Evolutionary conservation across 2,329 filamentous ascomycete genomes (phyloP).

Genomic region (Alternaria metachromatica): DNA sequence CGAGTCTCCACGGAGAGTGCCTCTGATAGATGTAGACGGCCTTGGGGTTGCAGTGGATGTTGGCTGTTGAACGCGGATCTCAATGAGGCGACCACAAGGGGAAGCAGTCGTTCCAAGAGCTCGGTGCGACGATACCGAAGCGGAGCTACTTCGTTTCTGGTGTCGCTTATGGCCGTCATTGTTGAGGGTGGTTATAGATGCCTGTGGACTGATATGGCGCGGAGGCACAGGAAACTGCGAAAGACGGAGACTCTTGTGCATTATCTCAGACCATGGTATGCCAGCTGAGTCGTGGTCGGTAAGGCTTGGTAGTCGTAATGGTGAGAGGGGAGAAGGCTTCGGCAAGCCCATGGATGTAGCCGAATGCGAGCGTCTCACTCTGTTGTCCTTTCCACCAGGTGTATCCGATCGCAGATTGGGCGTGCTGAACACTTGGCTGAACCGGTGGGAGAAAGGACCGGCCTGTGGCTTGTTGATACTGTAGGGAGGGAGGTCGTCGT

Average conservation of each 20-base stretch:
- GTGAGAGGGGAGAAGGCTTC: conserved; percentile 27
- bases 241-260: conserved; percentile 39
- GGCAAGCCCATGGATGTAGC: conserved; percentile 35
- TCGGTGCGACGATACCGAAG: background rate
- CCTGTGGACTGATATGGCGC: conserved; percentile 14
- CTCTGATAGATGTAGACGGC: conserved; percentile 21
- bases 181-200: conserved; percentile 15
- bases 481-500: conserved; percentile 28
- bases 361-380: conserved; percentile 41
- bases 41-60: conserved; percentile 21
- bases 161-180: background rate
- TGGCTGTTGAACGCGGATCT: conserved; percentile 31
- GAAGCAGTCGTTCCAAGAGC: background rate
- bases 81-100: conserved; percentile 9
- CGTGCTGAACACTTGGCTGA: conserved; percentile 38
- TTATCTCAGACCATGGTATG: conserved; percentile 35
- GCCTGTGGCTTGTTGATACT: conserved; percentile 24
- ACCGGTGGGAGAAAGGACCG: conserved; percentile 22
- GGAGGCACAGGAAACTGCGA: conserved; percentile 35
- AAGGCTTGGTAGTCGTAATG: conserved; percentile 40
- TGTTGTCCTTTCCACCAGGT: conserved; percentile 22
- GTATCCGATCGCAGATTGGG: conserved; percentile 35
- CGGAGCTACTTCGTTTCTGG: background rate
- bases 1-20: conserved; percentile 13
- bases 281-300: conserved; percentile 28